These are phyloP conservation scores for Populus ilicifolia DNA, from an alignment of 345 rosid species.

Conservation along the genomic window DNA sequence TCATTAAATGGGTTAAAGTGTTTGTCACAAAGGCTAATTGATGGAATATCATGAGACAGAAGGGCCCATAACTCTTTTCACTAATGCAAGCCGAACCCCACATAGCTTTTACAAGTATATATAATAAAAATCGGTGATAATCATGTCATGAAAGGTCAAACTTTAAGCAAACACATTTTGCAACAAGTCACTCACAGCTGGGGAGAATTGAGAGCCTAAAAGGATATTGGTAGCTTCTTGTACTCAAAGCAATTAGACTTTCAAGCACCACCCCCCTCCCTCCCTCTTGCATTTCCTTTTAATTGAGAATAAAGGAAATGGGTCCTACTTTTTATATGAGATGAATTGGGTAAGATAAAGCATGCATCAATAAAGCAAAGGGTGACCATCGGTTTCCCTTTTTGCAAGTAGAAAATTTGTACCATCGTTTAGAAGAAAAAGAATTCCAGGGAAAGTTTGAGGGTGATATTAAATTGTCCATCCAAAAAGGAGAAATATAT, in stretches of 20 bases:
- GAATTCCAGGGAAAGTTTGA: not conserved
- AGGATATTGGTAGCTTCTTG: constrained; percentile 63
- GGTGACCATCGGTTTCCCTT: constrained; percentile 25
- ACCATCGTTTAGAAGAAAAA: constrained; percentile 4
- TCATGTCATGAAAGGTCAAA: constrained; percentile 53
- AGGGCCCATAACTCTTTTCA: constrained; percentile 52
- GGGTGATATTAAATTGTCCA: constrained; percentile 1
- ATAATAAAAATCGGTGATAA: constrained; percentile 13
- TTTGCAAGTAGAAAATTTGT: constrained; percentile 25
- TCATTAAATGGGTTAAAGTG: constrained; percentile 12
- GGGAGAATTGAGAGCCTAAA: constrained; percentile 37
- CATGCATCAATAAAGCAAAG: constrained; percentile 47
- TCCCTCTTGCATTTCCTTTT: not conserved
- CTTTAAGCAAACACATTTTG: constrained; percentile 54
- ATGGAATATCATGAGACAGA: constrained; percentile 55
- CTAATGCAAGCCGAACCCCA: constrained; percentile 64
- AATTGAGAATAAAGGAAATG: constrained; percentile 37
- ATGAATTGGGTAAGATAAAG: constrained; percentile 22
- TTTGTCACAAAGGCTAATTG: constrained; percentile 29
- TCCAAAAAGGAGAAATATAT: not conserved
- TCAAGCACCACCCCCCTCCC: not conserved
- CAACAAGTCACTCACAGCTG: constrained; percentile 42
- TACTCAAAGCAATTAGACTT: constrained; percentile 62
- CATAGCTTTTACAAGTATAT: constrained; percentile 30
- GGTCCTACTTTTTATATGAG: constrained; percentile 26